Evolutionary conservation across 768 basidiomycete species (phyloP), one percentile per base, ranked within the genome.

Genomic region (Tricholoma sp.): DNA sequence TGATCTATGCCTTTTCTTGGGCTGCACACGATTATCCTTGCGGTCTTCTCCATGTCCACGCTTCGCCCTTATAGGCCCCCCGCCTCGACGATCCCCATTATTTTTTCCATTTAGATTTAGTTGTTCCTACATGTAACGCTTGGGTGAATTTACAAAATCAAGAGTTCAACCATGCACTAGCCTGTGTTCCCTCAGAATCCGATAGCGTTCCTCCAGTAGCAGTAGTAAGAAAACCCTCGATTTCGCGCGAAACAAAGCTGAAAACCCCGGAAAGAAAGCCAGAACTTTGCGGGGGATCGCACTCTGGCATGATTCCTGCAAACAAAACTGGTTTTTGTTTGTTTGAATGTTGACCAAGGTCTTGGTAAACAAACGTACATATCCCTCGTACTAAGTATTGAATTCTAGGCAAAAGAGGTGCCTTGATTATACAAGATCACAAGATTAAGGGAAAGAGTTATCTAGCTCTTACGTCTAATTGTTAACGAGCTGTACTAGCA

Each of bases 171-270:
- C 22, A 27, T 5, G n/a, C 10, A 55, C 54, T 35, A 27, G 56
- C 60, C 57, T 56, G 61, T n/a, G 35, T 43, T 27, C 56, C 60
- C 7, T 59, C 55, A 14, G 53, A 43, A 4, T 64, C 64, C 8
- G 63, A 51, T 31, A 67, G 57, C 0, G 69, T 57, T 7, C 72
- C 70, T 5, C 83, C 85, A 8, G 85, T 82, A 50, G 89, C 89
- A 63, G 75, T 85, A 18, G 79, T 71, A 22, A 91, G 77, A 67
- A 92, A 91, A 10, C 83, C 83, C 47, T 83, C 83, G 35, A 91
- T 65, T 67, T 92, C 89, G 51, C 82, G 76, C 10, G 88, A 82
- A 4, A 92, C 81, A 66, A 84, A 89, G 67, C 72, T 79, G 61
- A 90, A 76, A 4, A 91, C 85, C 60, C 82, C 83, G 0, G 84